Base-by-base conservation (phyloP, 2,329 filamentous ascomycete genomes). In the Botrytis aclada region DNA sequence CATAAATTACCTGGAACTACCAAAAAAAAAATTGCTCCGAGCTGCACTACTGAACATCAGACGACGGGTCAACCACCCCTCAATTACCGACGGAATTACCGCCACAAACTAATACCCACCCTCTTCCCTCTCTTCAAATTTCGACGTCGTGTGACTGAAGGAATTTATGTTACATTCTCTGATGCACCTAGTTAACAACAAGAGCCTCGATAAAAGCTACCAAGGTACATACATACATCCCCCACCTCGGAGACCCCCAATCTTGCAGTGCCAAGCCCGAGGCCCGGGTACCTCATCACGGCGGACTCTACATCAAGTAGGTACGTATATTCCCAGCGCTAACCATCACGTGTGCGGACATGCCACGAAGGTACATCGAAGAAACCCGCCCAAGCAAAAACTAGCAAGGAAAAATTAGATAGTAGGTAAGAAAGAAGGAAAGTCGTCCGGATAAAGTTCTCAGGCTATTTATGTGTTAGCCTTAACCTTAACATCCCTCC, bases 401-500 rank as follows among this genome's bases (percentile, higher is more conserved):
- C 64, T 54, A 67, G 47, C 51, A 51, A 45, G 34, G 64, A 56
- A 67, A 22, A 67, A 67, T 18, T 20, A 56, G 10, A 67, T 29
- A 29, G 18, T 18, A 10, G 1, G 20, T 16, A 29, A 56, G 7
- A 56, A 67, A 56, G 25, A 29, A 56, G 25, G 37, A 18, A 56
- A 67, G 64, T 67, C 64, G 65, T 67, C 65, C 65, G 65, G 65
- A 56, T 67, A 67, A 67, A 54, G 25, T 56, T 67, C 25, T 56
- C n/a, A 32, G 65, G 47, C 65, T 69, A 56, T 56, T 69, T 54
- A 56, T 16, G n/a, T 32, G 34, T 22, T 22, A 54, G 12, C 16
- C 64, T 22, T 16, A 54, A 54, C 45, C 34, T 67, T 67, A 41
- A 67, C 37, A 39, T 43, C 18, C 47, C 32, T 41, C 45, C 45